phyloP scores from a whole-genome alignment of 2,329 filamentous ascomycete genomes.

The Phaeosphaeriaceae sp. region DNA sequence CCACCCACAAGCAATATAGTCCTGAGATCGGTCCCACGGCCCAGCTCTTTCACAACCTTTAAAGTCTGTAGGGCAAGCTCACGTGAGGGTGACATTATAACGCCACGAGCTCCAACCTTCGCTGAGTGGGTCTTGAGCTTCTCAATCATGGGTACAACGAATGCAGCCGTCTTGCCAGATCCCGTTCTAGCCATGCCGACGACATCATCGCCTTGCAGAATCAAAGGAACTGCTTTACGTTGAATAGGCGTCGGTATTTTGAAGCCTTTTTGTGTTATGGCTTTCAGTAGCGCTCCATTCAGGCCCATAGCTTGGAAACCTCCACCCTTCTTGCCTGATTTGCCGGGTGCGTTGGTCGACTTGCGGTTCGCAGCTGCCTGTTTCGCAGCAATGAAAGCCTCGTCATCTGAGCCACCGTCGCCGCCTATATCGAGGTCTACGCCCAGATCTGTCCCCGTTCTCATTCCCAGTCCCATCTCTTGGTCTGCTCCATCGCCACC shows the following conservation, averaged over 20 bases:
- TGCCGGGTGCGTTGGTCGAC: conserved; percentile 72
- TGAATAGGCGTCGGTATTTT: conserved; percentile 97
- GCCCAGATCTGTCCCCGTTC: conserved; percentile 45
- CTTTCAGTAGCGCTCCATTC: conserved; percentile 82
- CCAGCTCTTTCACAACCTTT: conserved; percentile 95
- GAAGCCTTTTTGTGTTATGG: conserved; percentile 93
- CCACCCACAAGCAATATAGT: conserved; percentile 91
- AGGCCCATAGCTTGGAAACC: conserved; percentile 96
- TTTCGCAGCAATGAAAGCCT: conserved; percentile 86
- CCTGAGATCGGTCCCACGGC: conserved; percentile 87
- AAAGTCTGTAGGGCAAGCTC: conserved; percentile 94
- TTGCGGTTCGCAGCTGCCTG: conserved; percentile 91
- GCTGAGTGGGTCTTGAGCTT: conserved; percentile 86
- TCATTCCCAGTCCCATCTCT: conserved; percentile 39
- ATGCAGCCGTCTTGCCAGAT: conserved; percentile 97
- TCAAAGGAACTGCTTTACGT: conserved; percentile 90
- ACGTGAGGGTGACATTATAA: conserved; percentile 90
- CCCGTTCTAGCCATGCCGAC: conserved; percentile 99
- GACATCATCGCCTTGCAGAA: conserved; percentile 91
- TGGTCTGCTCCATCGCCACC: conserved; percentile 60
- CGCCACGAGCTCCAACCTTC: conserved; percentile 81
- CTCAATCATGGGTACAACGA: conserved; percentile 98
- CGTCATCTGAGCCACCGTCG: conserved; percentile 70
- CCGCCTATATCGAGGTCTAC: conserved; percentile 52
- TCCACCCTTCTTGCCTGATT: conserved; percentile 90